Percentiles rank a stretch among this genome's conserved stretches.
phyloP scores from a whole-genome alignment of 176 grass and related monocot genomes.

The Avena eriantha region DNA sequence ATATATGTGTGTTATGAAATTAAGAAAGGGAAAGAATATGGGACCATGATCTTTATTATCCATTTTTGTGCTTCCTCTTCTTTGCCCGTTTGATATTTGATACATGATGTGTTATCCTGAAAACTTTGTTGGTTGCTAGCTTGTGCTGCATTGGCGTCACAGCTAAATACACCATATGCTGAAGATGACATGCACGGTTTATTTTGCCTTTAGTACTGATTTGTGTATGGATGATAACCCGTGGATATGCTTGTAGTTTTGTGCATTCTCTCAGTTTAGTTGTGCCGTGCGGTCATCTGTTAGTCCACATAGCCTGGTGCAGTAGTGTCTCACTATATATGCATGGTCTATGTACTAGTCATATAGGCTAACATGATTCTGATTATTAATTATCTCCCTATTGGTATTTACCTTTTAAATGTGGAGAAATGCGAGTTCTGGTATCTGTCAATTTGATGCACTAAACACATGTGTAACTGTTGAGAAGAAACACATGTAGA shows the following conservation, averaged over 20 bases:
- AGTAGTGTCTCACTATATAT: neutral
- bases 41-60: constrained; percentile 44
- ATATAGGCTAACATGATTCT: constrained; percentile 17
- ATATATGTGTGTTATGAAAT: constrained; percentile 43
- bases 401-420: constrained; percentile 4
- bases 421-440: neutral
- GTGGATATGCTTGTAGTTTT: constrained; percentile 2
- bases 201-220: constrained; percentile 16
- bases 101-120: constrained; percentile 18
- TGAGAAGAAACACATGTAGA: neutral
- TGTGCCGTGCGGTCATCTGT: constrained; percentile 38
- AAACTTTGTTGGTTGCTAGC: neutral
- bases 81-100: constrained; percentile 38
- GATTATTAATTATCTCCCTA: constrained; percentile 4
- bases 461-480: constrained; percentile 21
- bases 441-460: neutral
- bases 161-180: neutral
- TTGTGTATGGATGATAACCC: neutral
- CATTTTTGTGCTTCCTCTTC: constrained; percentile 28
- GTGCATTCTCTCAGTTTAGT: constrained; percentile 26
- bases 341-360: constrained; percentile 3
- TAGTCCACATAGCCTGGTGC: constrained; percentile 31
- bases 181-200: constrained; percentile 24
- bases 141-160: constrained; percentile 4
- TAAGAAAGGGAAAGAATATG: constrained; percentile 43